Conservation (phyloP, 345 rosid species). For the Physaria fendleri region DNA sequence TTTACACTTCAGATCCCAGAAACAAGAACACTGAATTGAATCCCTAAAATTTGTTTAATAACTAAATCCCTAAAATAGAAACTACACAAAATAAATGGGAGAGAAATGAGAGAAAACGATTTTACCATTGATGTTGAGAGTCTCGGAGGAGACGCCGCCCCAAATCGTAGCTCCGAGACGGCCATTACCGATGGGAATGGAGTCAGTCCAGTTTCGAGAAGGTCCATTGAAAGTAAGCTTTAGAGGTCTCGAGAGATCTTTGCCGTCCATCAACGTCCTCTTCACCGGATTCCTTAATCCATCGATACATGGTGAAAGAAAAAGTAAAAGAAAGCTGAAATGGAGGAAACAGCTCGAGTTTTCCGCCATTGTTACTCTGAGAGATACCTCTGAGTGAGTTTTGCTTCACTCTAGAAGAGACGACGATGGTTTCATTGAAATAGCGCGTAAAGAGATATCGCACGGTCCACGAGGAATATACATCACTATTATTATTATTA, state of each 20-base stretch:
- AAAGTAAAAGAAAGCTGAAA: constrained; percentile 5
- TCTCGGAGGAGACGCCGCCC: constrained; percentile 76
- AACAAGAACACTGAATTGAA: too few relatives aligned
- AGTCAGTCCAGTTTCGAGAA: constrained; percentile 76
- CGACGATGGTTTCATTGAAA: constrained; percentile 6
- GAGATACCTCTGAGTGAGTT: neutral
- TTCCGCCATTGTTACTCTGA: constrained; percentile 30
- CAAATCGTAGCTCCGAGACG: constrained; percentile 90
- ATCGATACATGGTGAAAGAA: neutral
- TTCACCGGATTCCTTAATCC: constrained; percentile 48
- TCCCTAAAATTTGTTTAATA: neutral
- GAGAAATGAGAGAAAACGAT: neutral
- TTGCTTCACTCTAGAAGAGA: constrained; percentile 7
- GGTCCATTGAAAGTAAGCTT: constrained; percentile 63
- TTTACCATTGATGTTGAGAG: constrained; percentile 72
- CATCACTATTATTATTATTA: neutral
- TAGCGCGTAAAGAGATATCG: neutral
- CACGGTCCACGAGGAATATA: neutral
- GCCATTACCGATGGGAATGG: constrained; percentile 84
- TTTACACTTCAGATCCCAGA: constrained; percentile 1
- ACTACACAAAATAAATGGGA: neutral
- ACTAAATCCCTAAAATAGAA: neutral
- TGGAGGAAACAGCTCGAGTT: constrained; percentile 25
- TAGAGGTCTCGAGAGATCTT: constrained; percentile 37
- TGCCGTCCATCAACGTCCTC: constrained; percentile 28